Evolutionary conservation across 768 basidiomycete genomes (phyloP), one percentile per base, ranked within the genome.

Genomic region (Flagelloscypha sp.): DNA sequence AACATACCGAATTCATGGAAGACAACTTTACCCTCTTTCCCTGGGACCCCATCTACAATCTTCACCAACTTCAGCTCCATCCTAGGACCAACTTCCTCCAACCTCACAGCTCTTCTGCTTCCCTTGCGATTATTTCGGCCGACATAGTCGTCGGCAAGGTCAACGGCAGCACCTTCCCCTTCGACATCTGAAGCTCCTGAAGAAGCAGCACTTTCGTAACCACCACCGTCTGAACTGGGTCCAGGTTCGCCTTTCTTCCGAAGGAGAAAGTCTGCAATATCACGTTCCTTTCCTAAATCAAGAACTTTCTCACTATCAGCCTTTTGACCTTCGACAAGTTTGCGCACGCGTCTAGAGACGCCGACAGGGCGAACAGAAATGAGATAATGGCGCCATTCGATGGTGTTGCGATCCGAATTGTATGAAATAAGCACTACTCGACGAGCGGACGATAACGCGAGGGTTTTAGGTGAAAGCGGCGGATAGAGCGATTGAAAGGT

Each of bases 401-500:
- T 66, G 5, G 90, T 90, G 32, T 76, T 83, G 31, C 77, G 79
- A 15, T 84, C 81, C 13, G 83, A 61, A 56, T 90, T 90, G 66
- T 97, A 97, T 1, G 90, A 80, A 33, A 98, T 64, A 33, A 99
- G 81, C 22, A 98, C 88, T 37, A 99, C 83, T 48, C 95, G 79
- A 21, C 95, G 86, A 3, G 93, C 93, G 21, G 88, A 84, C 35
- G 93, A 83, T 33, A 89, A 76, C 15, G 76, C 73, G 53, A 90
- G 68, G 21, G 76, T 72, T 48, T 84, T 71, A 1, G 87, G 87
- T 8, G 86, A 70, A 30, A 99, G 85, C 0, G 95, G 84, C 4
- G 95, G 95, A 62, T 97, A 99, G 41, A 99, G 66, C 20, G 87
- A 82, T 57, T 98, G 95, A 63, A 99, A 95, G 40, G 90, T 77